A percentile compares a stretch with the other conserved stretches of the same genome.
These are phyloP conservation scores for Pyrenopolyporus hunteri DNA, from an alignment of 495 filamentous ascomycete genomes.

Conservation along the genomic window DNA sequence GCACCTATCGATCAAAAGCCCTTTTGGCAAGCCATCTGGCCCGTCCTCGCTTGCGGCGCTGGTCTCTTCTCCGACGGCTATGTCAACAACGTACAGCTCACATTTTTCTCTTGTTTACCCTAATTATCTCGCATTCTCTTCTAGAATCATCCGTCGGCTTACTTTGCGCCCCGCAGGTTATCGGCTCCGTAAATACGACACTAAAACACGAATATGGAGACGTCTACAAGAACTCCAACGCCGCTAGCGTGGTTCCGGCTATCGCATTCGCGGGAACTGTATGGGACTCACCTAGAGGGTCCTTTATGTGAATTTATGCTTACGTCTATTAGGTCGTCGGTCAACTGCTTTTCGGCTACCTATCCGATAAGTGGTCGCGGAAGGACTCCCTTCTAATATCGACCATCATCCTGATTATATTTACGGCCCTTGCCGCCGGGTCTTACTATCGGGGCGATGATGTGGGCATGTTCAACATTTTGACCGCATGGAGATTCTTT, in stretches of 20 bases:
- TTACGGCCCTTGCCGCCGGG: constrained; percentile 79
- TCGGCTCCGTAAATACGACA: constrained; percentile 80
- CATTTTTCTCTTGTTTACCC: constrained; percentile 10
- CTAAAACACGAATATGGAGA: constrained; percentile 66
- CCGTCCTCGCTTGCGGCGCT: constrained; percentile 80
- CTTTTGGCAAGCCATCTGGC: constrained; percentile 45
- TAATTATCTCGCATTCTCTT: neutral
- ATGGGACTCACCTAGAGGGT: constrained; percentile 2
- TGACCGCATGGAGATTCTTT: constrained; percentile 87
- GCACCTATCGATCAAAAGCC: constrained; percentile 41
- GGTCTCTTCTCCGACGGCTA: constrained; percentile 93
- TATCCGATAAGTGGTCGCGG: constrained; percentile 82
- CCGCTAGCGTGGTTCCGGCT: constrained; percentile 71
- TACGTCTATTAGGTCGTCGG: constrained; percentile 63
- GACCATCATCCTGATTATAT: constrained; percentile 81
- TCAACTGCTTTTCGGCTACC: constrained; percentile 80
- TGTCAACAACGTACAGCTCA: constrained; percentile 70
- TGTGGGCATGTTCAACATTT: constrained; percentile 75
- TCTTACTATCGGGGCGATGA: constrained; percentile 71
- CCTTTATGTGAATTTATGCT: constrained; percentile 1
- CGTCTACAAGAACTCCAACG: constrained; percentile 67
- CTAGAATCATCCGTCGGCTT: neutral
- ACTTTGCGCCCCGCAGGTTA: constrained; percentile 61
- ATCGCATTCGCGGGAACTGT: constrained; percentile 89
- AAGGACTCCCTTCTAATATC: constrained; percentile 81